A percentile compares a stretch with the other conserved stretches of the same genome.
Evolutionary conservation across 352 stramenopile species (phyloP).

Genomic region (Pythium periplocum): DNA sequence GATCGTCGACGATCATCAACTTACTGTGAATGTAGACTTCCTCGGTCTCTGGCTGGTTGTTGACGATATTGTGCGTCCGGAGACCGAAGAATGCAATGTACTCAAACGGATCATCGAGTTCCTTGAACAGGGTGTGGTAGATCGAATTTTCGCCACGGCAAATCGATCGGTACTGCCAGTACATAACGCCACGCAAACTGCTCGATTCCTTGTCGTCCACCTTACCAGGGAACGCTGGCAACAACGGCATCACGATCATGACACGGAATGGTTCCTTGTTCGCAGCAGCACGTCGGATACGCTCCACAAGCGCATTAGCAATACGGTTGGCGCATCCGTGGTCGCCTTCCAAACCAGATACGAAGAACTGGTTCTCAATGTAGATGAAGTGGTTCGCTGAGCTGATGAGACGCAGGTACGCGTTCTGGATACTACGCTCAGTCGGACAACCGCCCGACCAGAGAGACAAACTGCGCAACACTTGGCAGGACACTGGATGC

Average conservation of each 20-base stretch:
- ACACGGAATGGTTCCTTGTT: slow-evolving; percentile 84
- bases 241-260: slow-evolving; percentile 78
- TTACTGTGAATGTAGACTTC: slow-evolving; percentile 90
- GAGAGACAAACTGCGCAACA: slow-evolving; percentile 74
- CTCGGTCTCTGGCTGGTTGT: slow-evolving; percentile 49
- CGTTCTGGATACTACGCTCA: slow-evolving; percentile 87
- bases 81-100: slow-evolving; percentile 87
- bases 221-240: slow-evolving; percentile 80
- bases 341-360: slow-evolving; percentile 84
- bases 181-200: slow-evolving; percentile 80
- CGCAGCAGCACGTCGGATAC: slow-evolving; percentile 66
- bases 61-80: slow-evolving; percentile 44
- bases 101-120: slow-evolving; percentile 79
- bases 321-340: slow-evolving; percentile 75
- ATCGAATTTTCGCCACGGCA: slow-evolving; percentile 78
- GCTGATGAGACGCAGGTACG: slow-evolving; percentile 86
- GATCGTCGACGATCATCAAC: slow-evolving; percentile 87
- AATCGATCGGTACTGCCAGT: slow-evolving; percentile 87
- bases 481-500: slow-evolving; percentile 51
- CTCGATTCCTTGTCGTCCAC: slow-evolving; percentile 75
- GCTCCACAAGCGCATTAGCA: slow-evolving; percentile 69
- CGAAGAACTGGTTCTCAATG: slow-evolving; percentile 91
- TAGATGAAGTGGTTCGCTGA: slow-evolving; percentile 88
- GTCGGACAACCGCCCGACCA: slow-evolving; percentile 76
- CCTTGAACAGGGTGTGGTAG: slow-evolving; percentile 73